Evolutionary conservation across 305 asterid genomes (phyloP), one percentile per base, ranked within the genome.

Genomic region (Striga hermonthica): DNA sequence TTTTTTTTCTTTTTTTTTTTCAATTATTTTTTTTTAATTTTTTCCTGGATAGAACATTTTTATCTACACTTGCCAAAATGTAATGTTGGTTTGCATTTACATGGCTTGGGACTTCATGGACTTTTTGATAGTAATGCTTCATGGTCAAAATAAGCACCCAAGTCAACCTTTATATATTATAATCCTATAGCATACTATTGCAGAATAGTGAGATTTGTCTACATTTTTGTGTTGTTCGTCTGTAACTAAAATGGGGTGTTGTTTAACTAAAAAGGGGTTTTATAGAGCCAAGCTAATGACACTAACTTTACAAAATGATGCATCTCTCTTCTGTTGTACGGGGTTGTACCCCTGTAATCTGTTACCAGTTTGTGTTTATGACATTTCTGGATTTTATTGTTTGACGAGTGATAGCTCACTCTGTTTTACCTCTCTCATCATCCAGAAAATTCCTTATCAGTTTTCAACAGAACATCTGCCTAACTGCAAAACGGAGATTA

Each of bases 401-500:
- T 73, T 56, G 63, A 60, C 48, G 44, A 11, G 15, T 41, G 53
- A 43, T 72, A 66, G 57, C 62, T 64, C 59, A 66, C 73, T 76
- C 41, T 60, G 16, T 64, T 60, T 62, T 57, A 72, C 39, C 4
- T 9, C n/a, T 66, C 54, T 62, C 56, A 44, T 63, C 49, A 31
- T 64, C 37, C 86, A 89, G 98, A 91, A 91, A 85, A 81, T 91
- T 15, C 98, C 98, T 0, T 91, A 84, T 75, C 94, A 75, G 71
- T 91, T 91, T 67, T 87, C 98, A 9, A 85, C 78, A 86, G 87
- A 88, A 62, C 84, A 91, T 71, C 83, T 91, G 55, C 98, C 96
- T 1, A 74, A 70, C 75, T 75, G 84, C 82, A 80, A 78, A 82
- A 87, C 96, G 3, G 91, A 86, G 82, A 82, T 91, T 59, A 69